Evolutionary conservation across 2,329 filamentous ascomycete genomes (phyloP).

Genomic region (Zalaria obscura): DNA sequence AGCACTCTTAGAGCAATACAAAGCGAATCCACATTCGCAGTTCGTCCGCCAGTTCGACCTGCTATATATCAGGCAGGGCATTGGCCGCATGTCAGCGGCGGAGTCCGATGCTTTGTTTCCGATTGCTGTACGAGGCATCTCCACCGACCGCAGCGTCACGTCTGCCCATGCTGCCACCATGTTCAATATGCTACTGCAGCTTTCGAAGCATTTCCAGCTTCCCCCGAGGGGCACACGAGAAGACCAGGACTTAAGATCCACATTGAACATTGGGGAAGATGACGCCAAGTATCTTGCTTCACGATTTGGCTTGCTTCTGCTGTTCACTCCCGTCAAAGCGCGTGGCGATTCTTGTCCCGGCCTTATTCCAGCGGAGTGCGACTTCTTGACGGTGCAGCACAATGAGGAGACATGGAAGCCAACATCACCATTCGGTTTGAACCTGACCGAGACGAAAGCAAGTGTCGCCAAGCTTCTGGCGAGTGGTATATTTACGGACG

Average conservation of each 20-base stretch:
- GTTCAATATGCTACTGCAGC: conserved; percentile 69
- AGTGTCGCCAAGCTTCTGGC: conserved; percentile 58
- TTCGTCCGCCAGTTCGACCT: conserved; percentile 82
- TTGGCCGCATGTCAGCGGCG: conserved; percentile 42
- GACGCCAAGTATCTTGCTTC: conserved; percentile 62
- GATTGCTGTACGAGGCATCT: conserved; percentile 52
- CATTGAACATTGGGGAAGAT: conserved; percentile 51
- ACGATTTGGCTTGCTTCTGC: conserved; percentile 64
- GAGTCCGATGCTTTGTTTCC: conserved; percentile 64
- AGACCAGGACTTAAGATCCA: conserved; percentile 52
- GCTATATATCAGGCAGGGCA: conserved; percentile 75
- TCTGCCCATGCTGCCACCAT: conserved; percentile 42
- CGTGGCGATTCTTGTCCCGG: conserved; percentile 38
- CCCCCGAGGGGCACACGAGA: conserved; percentile 68
- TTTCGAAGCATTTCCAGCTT: conserved; percentile 56
- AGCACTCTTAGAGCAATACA: conserved; percentile 81
- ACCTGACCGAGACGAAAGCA: conserved; percentile 55
- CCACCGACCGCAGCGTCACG: conserved; percentile 29
- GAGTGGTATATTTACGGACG: conserved; percentile 72
- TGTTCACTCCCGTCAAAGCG: conserved; percentile 37
- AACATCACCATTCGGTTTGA: conserved; percentile 44
- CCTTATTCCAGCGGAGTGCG: conserved; percentile 49
- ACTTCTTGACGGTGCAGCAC: conserved; percentile 51
- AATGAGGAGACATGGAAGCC: conserved; percentile 59
- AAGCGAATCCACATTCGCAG: conserved; percentile 50